Percentiles rank a stretch among this genome's conserved stretches.
Conservation (phyloP, 140 eudicot genomes). For the Erigeron philadelphicus region DNA sequence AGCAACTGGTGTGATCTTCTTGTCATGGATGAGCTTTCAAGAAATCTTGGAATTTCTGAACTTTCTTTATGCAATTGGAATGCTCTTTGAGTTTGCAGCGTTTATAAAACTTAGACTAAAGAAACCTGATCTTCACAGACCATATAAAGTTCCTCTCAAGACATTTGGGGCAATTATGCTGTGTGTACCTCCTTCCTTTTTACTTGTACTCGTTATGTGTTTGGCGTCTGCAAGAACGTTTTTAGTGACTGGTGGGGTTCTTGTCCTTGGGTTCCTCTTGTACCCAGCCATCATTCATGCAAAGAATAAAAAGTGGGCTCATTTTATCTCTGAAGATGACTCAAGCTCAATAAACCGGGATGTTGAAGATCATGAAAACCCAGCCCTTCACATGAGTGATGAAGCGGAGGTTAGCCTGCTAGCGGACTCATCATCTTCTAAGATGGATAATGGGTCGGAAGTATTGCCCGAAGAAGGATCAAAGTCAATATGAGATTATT, state of each 20-base stretch:
- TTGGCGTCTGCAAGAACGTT: conserved; percentile 63
- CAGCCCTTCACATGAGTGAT: conserved; percentile 23
- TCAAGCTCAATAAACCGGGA: conserved; percentile 28
- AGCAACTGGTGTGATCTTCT: conserved; percentile 81
- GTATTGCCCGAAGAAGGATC: conserved; percentile 24
- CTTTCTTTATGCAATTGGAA: conserved; percentile 72
- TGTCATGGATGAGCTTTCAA: conserved; percentile 91
- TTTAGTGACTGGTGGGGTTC: conserved; percentile 50
- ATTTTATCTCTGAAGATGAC: conserved; percentile 30
- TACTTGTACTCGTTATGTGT: conserved; percentile 81
- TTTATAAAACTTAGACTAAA: conserved; percentile 60
- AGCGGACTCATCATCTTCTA: conserved; percentile 34
- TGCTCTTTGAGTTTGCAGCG: conserved; percentile 91
- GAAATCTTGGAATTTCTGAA: conserved; percentile 84
- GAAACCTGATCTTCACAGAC: conserved; percentile 81
- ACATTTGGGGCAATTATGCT: conserved; percentile 62
- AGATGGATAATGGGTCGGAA: conserved; percentile 21
- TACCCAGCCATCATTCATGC: conserved; percentile 43
- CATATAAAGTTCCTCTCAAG: conserved; percentile 66
- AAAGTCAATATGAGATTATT: conserved; percentile 8
- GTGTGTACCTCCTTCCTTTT: conserved; percentile 64
- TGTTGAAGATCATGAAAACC: conserved; percentile 42
- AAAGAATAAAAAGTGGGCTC: conserved; percentile 48
- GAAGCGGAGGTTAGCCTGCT: conserved; percentile 55
- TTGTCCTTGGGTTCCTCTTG: conserved; percentile 47